Base-by-base conservation (phyloP, 805 yeast genomes). In the Nakazawaea ernobii region DNA sequence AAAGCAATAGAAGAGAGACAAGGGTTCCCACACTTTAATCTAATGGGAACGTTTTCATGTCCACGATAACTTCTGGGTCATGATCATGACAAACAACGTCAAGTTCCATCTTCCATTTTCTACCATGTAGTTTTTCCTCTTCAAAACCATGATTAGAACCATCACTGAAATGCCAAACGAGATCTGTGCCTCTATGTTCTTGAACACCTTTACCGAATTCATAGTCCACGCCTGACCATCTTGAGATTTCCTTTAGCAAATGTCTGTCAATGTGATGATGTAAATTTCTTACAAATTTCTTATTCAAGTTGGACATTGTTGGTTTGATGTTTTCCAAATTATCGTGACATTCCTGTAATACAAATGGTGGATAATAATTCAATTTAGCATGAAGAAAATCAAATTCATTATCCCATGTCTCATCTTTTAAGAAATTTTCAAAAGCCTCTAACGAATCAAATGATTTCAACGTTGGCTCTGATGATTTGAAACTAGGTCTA, bases 251-350 rank as follows among this genome's bases (percentile, higher is more conserved):
- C 51, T 75, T 74, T 59, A 85, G 69, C 59, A 85, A 66, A 62
- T 84, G 91, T 58, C 82, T 82, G 56, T 80, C 77, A 47, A 85
- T 71, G 58, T 85, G 92, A 62, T 85, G 92, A 57, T 81, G 84
- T 61, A 85, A 71, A 62, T 84, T 84, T 61, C 92, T 74, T 51
- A 79, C 79, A 60, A 83, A 85, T 64, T 84, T 84, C 56, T 79
- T 77, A 49, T 83, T 80, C 60, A 84, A 79, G 52, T 84, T 80
- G 65, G 84, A 84, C 71, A 78, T 80, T 38, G 85, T 79, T 29
- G 84, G 83, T 62, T 84, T 82, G 52, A 84, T 77, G 59, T 81
- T 83, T 45, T 84, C 90, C 49, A 81, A 79, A 58, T 84, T 80
- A 49, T 81, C 78, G 53, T 82, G 86, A 51, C 82, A 75, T 49